Conservation (phyloP, 176 grass and related monocot species). For the Leersia perrieri region DNA sequence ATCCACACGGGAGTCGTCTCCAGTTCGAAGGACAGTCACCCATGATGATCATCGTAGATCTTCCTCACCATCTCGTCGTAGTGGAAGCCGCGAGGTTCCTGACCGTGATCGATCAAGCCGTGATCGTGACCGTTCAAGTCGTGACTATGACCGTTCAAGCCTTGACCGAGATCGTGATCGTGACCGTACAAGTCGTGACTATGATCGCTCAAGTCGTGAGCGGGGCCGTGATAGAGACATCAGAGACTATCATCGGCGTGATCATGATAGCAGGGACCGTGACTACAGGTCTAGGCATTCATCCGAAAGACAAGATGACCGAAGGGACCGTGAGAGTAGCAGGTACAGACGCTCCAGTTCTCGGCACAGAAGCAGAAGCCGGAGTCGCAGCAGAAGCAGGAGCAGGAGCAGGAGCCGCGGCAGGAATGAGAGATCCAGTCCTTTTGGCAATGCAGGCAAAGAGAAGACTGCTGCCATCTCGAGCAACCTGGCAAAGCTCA, state of each 20-base stretch:
- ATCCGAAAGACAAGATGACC: conserved; percentile 22
- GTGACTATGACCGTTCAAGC: not conserved
- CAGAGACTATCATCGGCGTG: not conserved
- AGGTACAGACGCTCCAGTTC: conserved; percentile 50
- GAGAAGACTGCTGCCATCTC: conserved; percentile 39
- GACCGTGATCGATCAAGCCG: not conserved
- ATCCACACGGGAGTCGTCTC: conserved; percentile 83
- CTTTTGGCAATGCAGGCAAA: conserved; percentile 37
- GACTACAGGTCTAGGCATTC: not conserved
- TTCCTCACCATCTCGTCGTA: conserved; percentile 30
- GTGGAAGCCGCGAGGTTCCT: conserved; percentile 18
- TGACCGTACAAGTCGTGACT: conserved; percentile 13
- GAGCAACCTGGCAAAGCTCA: conserved; percentile 83
- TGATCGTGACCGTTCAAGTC: conserved; percentile 13
- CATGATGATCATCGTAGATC: conserved; percentile 33
- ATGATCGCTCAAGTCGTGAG: not conserved
- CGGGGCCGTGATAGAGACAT: not conserved
- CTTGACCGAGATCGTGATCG: not conserved
- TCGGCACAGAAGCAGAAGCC: conserved; percentile 37
- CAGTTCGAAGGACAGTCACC: conserved; percentile 50
- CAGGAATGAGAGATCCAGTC: conserved; percentile 36
- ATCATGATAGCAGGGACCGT: not conserved
- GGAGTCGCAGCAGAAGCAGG: conserved; percentile 30
- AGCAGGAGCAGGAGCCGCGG: conserved; percentile 36
- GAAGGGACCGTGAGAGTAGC: conserved; percentile 44